Evolutionary conservation across 2,329 filamentous ascomycete species (phyloP).

Genomic region (Coniella lustricola): DNA sequence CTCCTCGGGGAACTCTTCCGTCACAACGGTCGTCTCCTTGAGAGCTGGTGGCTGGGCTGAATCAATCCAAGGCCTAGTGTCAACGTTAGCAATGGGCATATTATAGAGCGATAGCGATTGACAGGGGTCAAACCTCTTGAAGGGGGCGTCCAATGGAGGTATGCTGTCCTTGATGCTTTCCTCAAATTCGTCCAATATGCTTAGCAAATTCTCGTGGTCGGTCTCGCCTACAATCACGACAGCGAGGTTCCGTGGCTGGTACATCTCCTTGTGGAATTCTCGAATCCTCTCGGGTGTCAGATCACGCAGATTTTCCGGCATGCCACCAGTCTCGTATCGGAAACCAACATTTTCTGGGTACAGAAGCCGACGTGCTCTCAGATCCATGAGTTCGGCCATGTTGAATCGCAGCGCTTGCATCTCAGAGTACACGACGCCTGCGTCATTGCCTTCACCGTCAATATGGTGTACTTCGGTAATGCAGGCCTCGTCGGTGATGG

Average conservation of each 20-base stretch:
- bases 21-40: conserved; percentile 65
- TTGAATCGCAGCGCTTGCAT: conserved; percentile 95
- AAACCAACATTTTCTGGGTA: conserved; percentile 90
- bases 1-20: conserved; percentile 88
- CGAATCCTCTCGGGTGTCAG: conserved; percentile 85
- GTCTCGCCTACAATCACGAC: conserved; percentile 89
- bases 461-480: conserved; percentile 96
- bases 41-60: conserved; percentile 71
- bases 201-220: conserved; percentile 70
- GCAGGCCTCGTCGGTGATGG: conserved; percentile 85
- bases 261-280: conserved; percentile 94
- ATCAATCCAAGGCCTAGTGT: conserved; percentile 70
- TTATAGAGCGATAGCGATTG: background rate
- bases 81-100: background rate
- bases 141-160: conserved; percentile 65
- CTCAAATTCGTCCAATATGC: conserved; percentile 83
- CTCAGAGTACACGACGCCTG: conserved; percentile 95
- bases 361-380: conserved; percentile 69
- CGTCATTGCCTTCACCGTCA: conserved; percentile 88
- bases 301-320: conserved; percentile 85
- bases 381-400: conserved; percentile 78
- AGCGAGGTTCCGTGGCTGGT: conserved; percentile 92
- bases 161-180: conserved; percentile 77
- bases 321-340: conserved; percentile 94
- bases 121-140: conserved; percentile 48